Conservation (phyloP, 768 basidiomycete genomes). For the Mycena polygramma region DNA sequence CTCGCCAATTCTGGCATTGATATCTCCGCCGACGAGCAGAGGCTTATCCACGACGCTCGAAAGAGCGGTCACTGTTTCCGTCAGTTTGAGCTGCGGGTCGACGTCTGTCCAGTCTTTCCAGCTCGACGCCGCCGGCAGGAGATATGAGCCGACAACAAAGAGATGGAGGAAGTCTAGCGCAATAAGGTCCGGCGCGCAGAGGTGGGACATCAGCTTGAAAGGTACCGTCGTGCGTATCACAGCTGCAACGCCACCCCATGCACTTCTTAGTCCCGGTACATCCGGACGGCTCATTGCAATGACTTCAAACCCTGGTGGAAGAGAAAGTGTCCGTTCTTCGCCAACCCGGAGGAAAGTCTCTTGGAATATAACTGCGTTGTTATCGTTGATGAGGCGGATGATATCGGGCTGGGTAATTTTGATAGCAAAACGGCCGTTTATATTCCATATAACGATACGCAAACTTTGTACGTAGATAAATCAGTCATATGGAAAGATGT, state of each 20-base stretch:
- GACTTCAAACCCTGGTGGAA: not conserved
- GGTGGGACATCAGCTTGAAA: not conserved
- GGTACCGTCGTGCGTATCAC: not conserved
- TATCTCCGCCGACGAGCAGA: not conserved
- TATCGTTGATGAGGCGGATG: not conserved
- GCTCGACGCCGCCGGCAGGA: not conserved
- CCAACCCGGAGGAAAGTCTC: conserved; percentile 11
- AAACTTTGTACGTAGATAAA: too few species aligned
- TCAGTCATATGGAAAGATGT: too few species aligned
- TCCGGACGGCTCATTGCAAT: not conserved
- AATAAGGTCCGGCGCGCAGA: conserved; percentile 14
- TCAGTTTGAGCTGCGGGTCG: not conserved
- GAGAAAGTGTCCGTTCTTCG: not conserved
- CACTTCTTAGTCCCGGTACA: not conserved
- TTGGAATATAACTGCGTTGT: conserved; percentile 12
- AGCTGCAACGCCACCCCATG: not conserved
- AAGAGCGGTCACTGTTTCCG: not conserved
- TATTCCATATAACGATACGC: conserved; percentile 17
- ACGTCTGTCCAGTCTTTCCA: not conserved
- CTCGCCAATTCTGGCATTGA: not conserved
- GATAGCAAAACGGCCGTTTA: conserved; percentile 14
- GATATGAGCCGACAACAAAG: conserved; percentile 2
- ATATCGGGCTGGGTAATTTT: not conserved
- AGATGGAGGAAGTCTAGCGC: not conserved
- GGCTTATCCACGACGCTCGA: not conserved